A percentile compares a stretch with the other conserved stretches of the same genome.
These are phyloP conservation scores for Elaeis oleifera DNA, from an alignment of 202 grass and related monocot species.

Conservation along the genomic window DNA sequence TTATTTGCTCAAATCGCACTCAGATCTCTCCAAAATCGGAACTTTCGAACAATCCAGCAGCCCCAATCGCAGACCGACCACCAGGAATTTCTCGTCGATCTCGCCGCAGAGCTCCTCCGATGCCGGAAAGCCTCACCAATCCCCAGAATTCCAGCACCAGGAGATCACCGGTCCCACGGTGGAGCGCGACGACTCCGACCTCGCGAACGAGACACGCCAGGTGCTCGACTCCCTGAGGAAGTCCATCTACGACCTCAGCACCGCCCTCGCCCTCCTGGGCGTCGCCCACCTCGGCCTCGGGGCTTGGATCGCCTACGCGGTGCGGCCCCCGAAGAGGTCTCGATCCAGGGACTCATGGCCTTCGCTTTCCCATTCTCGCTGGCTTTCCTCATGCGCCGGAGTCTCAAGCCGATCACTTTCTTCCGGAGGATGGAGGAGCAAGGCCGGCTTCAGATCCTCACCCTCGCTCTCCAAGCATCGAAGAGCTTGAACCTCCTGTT, in stretches of 20 bases:
- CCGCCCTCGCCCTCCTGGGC: conserved; percentile 52
- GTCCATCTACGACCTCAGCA: conserved; percentile 61
- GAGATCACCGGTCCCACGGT: conserved; percentile 96
- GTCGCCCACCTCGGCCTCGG: conserved; percentile 56
- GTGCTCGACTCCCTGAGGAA: conserved; percentile 56
- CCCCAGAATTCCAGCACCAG: conserved; percentile 53
- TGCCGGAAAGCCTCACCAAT: neutral
- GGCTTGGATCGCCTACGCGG: conserved; percentile 50
- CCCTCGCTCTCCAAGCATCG: conserved; percentile 60
- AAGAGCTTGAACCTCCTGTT: conserved; percentile 70
- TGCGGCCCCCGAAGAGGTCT: conserved; percentile 43
- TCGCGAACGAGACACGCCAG: conserved; percentile 71
- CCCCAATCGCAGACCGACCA: neutral
- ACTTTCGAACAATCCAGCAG: too few relatives aligned
- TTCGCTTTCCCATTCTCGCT: conserved; percentile 77
- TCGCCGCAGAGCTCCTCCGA: neutral
- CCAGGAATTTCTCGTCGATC: conserved; percentile 22
- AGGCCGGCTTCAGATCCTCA: conserved; percentile 79
- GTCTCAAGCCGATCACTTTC: conserved; percentile 80
- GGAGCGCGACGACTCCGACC: conserved; percentile 65
- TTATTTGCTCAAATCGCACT: too few relatives aligned
- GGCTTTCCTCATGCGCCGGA: conserved; percentile 67
- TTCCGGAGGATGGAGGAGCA: conserved; percentile 95
- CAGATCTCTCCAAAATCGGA: too few relatives aligned
- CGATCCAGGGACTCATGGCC: conserved; percentile 55